These are phyloP conservation scores for Xylaria arbuscula DNA, from an alignment of 2,329 filamentous ascomycete genomes.

Conservation along the genomic window DNA sequence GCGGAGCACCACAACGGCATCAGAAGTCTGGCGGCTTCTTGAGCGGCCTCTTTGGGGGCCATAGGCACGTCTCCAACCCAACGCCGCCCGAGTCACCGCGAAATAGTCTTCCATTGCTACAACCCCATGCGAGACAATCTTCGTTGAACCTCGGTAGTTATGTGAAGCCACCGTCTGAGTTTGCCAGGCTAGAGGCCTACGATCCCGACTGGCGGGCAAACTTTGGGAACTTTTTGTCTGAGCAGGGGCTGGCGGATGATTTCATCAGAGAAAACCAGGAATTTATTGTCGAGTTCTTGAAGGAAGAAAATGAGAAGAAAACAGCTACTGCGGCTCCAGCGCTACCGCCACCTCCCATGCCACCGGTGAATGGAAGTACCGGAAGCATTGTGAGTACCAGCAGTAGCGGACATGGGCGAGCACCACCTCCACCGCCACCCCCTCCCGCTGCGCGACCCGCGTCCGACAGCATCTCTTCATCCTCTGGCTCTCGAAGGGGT, in stretches of 20 bases:
- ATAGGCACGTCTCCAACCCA: constrained; percentile 68
- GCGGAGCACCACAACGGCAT: constrained; percentile 59
- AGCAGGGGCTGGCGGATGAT: constrained; percentile 73
- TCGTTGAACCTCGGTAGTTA: constrained; percentile 60
- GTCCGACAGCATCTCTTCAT: constrained; percentile 52
- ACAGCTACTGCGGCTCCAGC: constrained; percentile 48
- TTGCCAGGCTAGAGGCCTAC: constrained; percentile 71
- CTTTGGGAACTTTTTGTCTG: constrained; percentile 71
- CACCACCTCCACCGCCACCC: constrained; percentile 56
- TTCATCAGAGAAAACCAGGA: constrained; percentile 76
- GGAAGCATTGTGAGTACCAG: constrained; percentile 41
- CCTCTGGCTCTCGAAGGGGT: constrained; percentile 55
- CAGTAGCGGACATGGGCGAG: constrained; percentile 51
- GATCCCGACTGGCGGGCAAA: constrained; percentile 73
- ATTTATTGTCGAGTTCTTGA: constrained; percentile 74
- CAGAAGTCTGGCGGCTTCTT: constrained; percentile 62
- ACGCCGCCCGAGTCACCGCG: constrained; percentile 68
- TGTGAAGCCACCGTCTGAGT: constrained; percentile 62
- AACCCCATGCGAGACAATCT: constrained; percentile 53
- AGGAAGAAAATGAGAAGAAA: constrained; percentile 63
- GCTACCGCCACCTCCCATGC: constrained; percentile 56
- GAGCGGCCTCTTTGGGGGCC: constrained; percentile 70
- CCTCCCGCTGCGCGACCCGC: constrained; percentile 42
- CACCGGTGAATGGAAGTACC: constrained; percentile 52
- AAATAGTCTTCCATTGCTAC: constrained; percentile 51